Conservation (phyloP, 257 asterid genomes). For the Ophiorrhiza pumila region DNA sequence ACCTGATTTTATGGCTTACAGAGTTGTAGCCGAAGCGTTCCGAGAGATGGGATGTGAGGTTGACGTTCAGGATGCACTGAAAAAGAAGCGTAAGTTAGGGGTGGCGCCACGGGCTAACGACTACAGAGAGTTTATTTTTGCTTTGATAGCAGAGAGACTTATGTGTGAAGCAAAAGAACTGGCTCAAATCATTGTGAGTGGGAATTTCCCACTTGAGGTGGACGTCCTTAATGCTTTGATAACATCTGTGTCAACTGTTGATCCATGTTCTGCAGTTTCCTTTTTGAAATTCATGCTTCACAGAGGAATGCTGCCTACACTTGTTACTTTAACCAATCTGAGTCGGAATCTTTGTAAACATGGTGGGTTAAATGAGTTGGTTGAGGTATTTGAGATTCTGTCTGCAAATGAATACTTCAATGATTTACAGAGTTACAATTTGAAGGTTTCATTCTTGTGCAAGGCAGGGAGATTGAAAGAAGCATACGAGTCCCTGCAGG, state of each 20-base stretch:
- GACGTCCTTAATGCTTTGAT: conserved; percentile 67
- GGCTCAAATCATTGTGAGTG: conserved; percentile 68
- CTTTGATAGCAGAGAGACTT: conserved; percentile 58
- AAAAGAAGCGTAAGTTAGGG: conserved; percentile 86
- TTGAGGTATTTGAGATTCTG: conserved; percentile 51
- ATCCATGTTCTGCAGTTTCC: conserved; percentile 50
- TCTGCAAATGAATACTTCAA: conserved; percentile 50
- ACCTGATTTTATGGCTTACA: conserved; percentile 89
- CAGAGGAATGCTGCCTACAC: conserved; percentile 52
- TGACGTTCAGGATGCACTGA: conserved; percentile 54
- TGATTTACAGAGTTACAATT: conserved; percentile 52
- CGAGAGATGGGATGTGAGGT: conserved; percentile 47
- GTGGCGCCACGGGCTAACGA: conserved; percentile 75
- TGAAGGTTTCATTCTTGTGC: conserved; percentile 65
- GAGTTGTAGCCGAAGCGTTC: conserved; percentile 70
- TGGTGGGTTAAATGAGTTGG: conserved; percentile 49
- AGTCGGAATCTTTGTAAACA: conserved; percentile 65
- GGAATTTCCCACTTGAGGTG: conserved; percentile 75
- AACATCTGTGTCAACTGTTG: conserved; percentile 62
- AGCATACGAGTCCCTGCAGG: conserved; percentile 64
- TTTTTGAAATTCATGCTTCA: conserved; percentile 71
- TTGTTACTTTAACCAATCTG: conserved; percentile 53
- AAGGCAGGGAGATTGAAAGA: conserved; percentile 64
- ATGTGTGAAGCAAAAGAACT: conserved; percentile 62
- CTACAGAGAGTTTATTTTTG: conserved; percentile 52